These are phyloP conservation scores for Seiridium cupressi DNA, from an alignment of 2,329 filamentous ascomycete genomes.

Conservation along the genomic window DNA sequence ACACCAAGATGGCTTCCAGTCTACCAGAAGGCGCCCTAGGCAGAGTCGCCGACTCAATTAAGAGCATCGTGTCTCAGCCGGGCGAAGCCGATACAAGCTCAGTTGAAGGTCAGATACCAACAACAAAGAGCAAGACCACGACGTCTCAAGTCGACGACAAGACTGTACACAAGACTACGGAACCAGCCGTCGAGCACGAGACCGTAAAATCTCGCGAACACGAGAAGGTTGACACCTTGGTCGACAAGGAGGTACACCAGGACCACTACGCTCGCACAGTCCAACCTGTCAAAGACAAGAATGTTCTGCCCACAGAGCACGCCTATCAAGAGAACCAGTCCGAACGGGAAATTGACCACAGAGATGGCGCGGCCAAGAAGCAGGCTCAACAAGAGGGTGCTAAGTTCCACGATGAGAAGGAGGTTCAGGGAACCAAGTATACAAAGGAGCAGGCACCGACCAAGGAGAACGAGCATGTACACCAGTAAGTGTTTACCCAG, in stretches of 20 bases:
- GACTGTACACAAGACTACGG: slow-evolving; percentile 1
- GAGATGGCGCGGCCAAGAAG: neutral
- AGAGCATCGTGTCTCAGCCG: neutral
- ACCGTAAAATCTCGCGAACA: slow-evolving; percentile 1
- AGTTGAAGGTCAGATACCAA: neutral
- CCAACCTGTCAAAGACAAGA: slow-evolving; percentile 4
- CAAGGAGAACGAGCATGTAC: neutral
- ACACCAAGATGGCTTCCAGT: neutral
- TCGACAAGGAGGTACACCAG: slow-evolving; percentile 7
- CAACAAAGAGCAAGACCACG: neutral
- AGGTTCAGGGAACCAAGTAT: neutral
- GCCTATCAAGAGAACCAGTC: neutral
- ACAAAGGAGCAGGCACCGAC: neutral
- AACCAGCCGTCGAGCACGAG: neutral
- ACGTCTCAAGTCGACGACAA: neutral
- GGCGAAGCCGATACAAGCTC: neutral
- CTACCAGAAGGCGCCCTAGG: neutral
- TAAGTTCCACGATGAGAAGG: neutral
- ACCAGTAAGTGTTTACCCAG: neutral
- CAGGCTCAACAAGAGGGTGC: neutral
- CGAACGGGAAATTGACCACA: neutral
- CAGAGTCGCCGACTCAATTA: neutral
- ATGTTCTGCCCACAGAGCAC: slow-evolving; percentile 1
- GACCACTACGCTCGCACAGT: slow-evolving; percentile 1
- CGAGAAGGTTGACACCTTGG: neutral